Base-by-base conservation (phyloP, 345 rosid species). In the Salix dunnii region DNA sequence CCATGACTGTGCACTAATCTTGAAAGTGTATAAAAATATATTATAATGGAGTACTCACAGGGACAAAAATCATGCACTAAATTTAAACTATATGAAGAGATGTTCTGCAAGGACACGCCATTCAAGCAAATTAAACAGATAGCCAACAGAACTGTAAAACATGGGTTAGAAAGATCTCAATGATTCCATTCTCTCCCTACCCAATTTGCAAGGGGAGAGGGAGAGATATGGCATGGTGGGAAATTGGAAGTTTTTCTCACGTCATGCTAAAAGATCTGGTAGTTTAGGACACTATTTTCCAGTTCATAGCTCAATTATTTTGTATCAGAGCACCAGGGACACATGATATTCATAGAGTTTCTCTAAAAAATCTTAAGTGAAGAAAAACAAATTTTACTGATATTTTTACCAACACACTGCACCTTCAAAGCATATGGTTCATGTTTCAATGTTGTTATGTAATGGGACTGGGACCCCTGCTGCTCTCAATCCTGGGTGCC, bases 181-280 rank as follows among this genome's bases (percentile, higher is more conserved):
- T 66, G 69, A 66, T 66, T 66, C 69, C 36, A 20, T 16, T 33
- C 69, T 30, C 69, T 66, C 46, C 69, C 69, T 33, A 66, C 43
- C 69, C 23, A 35, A 36, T 66, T 30, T 62, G 43, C 23, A 35
- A 17, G n/a, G 30, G 46, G n/a, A 64, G 69, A 66, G 36, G 20
- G 69, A 33, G 42, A 17, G 21, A 66, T 31, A 31, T 62, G 31
- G 12, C 16, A 62, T 62, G 67, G 67, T 62, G 18, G 12, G 67
- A 62, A 17, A 23, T 66, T 66, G 69, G 69, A 66, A 30, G 46
- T 66, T 17, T 66, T 66, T 33, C 69, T 66, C 69, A 31, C 42
- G 17, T 31, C 12, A 31, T 30, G 42, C 69, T 18, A 66, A 30
- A 62, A 62, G 16, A 13, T 62, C 67, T 62, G 31, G 67, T 30